These are phyloP conservation scores for Collybia nuda DNA, from an alignment of 768 basidiomycete genomes.

Conservation along the genomic window DNA sequence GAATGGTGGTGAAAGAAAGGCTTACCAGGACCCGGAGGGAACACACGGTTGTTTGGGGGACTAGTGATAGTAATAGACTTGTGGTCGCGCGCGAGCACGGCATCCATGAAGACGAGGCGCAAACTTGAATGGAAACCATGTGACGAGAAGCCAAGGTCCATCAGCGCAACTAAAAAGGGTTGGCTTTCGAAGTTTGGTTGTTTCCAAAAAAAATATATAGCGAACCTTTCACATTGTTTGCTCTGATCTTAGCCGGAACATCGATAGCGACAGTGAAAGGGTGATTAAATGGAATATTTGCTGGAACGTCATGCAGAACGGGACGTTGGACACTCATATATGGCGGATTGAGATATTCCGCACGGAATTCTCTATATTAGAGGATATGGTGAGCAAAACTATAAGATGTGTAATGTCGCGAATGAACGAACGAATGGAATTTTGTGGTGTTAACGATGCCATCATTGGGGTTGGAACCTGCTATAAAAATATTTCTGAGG, in stretches of 20 bases:
- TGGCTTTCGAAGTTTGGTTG: neutral
- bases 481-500: constrained; percentile 7
- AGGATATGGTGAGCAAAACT: too few relatives aligned
- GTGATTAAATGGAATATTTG: constrained; percentile 33
- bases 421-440: too few relatives aligned
- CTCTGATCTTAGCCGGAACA: constrained; percentile 27
- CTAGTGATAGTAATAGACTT: too few relatives aligned
- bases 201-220: neutral
- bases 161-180: constrained; percentile 28
- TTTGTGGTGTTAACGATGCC: too few relatives aligned
- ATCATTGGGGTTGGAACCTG: too few relatives aligned
- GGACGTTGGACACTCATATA: constrained; percentile 38
- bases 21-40: too few relatives aligned
- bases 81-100: too few relatives aligned
- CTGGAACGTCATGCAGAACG: constrained; percentile 30
- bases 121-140: too few relatives aligned
- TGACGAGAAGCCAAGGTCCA: constrained; percentile 36
- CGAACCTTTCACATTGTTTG: constrained; percentile 25
- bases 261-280: constrained; percentile 30
- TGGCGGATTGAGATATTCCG: constrained; percentile 41
- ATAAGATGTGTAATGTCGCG: too few relatives aligned
- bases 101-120: too few relatives aligned
- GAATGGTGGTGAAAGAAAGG: too few relatives aligned
- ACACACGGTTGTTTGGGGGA: too few relatives aligned
- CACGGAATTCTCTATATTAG: constrained; percentile 31